These are phyloP conservation scores for Trichophyton schoenleinii DNA, from an alignment of 2,329 filamentous ascomycete genomes.

Conservation along the genomic window DNA sequence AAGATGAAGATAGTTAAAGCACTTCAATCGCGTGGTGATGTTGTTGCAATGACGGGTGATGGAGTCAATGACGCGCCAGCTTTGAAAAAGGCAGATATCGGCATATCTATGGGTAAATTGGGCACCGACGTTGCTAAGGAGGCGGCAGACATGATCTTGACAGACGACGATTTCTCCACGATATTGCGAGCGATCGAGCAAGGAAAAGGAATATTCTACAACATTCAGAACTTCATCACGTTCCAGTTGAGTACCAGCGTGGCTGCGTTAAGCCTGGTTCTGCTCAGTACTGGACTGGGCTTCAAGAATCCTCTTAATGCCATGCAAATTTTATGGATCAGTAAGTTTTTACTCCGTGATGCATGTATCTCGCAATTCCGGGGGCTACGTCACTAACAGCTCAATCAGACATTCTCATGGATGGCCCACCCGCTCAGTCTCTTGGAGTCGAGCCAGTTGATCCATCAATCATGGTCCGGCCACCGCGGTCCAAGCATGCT, in stretches of 20 bases:
- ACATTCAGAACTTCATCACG: conserved; percentile 97
- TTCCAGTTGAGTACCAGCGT: conserved; percentile 97
- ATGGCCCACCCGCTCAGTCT: conserved; percentile 92
- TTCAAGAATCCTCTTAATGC: conserved; percentile 94
- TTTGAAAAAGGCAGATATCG: conserved; percentile 93
- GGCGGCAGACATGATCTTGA: conserved; percentile 76
- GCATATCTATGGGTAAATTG: conserved; percentile 88
- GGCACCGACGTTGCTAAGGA: conserved; percentile 97
- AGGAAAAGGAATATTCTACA: conserved; percentile 98
- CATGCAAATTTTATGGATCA: conserved; percentile 99
- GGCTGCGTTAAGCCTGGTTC: conserved; percentile 77
- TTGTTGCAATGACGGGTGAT: conserved; percentile 97
- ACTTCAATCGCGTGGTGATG: conserved; percentile 81
- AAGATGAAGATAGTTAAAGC: conserved; percentile 95
- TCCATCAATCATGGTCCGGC: conserved; percentile 82
- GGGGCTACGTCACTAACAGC: not conserved
- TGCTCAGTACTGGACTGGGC: conserved; percentile 82
- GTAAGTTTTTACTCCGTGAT: conserved; percentile 43
- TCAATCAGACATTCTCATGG: conserved; percentile 87
- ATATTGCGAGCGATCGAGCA: conserved; percentile 95
- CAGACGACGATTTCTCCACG: conserved; percentile 78
- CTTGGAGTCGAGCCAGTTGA: conserved; percentile 92
- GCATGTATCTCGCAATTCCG: not conserved
- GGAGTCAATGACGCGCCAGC: conserved; percentile 96
- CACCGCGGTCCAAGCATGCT: conserved; percentile 74